Evolutionary conservation across 2,329 filamentous ascomycete genomes (phyloP).

Genomic region (Elsinoe ampelina): DNA sequence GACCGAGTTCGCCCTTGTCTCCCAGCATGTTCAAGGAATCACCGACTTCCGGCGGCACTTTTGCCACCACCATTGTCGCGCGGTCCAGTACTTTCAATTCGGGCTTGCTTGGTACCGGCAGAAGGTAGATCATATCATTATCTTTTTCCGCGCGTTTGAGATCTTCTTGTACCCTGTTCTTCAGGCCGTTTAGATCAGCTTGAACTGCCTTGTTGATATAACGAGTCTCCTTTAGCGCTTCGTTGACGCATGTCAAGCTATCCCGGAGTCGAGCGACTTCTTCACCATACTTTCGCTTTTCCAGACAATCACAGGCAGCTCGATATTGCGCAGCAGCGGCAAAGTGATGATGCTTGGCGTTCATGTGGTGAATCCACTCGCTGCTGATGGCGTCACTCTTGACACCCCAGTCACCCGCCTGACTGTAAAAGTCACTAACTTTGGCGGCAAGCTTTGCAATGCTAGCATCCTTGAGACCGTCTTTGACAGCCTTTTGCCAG

Average conservation of each 20-base stretch:
- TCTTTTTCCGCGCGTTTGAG: conserved; percentile 89
- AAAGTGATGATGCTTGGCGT: conserved; percentile 94
- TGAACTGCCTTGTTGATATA: conserved; percentile 75
- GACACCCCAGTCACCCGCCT: conserved; percentile 74
- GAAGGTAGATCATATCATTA: conserved; percentile 89
- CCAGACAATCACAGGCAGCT: conserved; percentile 79
- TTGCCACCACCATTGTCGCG: conserved; percentile 76
- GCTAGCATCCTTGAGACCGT: conserved; percentile 81
- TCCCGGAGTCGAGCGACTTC: conserved; percentile 82
- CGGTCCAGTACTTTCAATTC: conserved; percentile 79
- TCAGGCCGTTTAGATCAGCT: conserved; percentile 73
- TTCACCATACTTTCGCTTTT: conserved; percentile 91
- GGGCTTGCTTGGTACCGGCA: conserved; percentile 75
- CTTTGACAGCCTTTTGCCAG: conserved; percentile 95
- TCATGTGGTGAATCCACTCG: conserved; percentile 97
- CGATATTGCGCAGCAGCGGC: conserved; percentile 90
- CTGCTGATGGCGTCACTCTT: conserved; percentile 84
- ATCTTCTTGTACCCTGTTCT: conserved; percentile 74
- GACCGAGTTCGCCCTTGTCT: conserved; percentile 69
- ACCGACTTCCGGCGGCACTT: conserved; percentile 70
- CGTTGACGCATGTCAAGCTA: conserved; percentile 70
- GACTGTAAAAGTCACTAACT: conserved; percentile 82
- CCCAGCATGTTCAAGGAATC: conserved; percentile 73
- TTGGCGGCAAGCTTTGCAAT: conserved; percentile 86
- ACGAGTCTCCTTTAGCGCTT: conserved; percentile 74